A percentile compares a stretch with the other conserved stretches of the same genome.
Conservation (phyloP, 2,329 filamentous ascomycete species). For the Cytospora leucostoma region DNA sequence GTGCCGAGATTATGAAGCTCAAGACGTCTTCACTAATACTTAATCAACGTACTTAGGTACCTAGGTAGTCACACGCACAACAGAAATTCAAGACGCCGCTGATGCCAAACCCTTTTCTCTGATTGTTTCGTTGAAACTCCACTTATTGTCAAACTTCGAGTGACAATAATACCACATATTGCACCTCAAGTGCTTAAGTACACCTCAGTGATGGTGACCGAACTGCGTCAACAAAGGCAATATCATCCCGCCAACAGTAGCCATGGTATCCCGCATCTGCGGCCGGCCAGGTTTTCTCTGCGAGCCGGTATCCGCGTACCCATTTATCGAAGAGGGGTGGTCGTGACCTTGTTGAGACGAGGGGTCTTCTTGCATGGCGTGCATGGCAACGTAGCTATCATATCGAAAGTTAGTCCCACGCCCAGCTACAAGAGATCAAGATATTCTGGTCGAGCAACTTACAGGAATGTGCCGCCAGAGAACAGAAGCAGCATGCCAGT, state of each 20-base stretch:
- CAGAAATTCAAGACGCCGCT: constrained; percentile 14
- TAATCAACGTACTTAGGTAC: not conserved
- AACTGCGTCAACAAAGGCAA: constrained; percentile 76
- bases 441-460: constrained; percentile 43
- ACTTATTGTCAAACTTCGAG: constrained; percentile 1
- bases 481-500: constrained; percentile 94
- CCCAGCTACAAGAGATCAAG: not conserved
- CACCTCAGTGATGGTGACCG: constrained; percentile 66
- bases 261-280: constrained; percentile 68
- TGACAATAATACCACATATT: constrained; percentile 5
- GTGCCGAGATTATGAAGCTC: not conserved
- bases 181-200: not conserved
- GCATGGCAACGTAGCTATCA: constrained; percentile 90
- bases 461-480: constrained; percentile 94
- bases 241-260: constrained; percentile 75
- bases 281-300: constrained; percentile 57
- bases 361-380: constrained; percentile 86
- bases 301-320: constrained; percentile 52
- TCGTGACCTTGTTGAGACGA: constrained; percentile 53
- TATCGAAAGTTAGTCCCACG: constrained; percentile 2
- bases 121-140: not conserved
- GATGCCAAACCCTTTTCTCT: constrained; percentile 8
- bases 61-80: not conserved
- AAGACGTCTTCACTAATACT: not conserved
- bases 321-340: constrained; percentile 51